Base-by-base conservation (phyloP, 2,329 filamentous ascomycete genomes). In the Fusarium neocosmosporiellum region DNA sequence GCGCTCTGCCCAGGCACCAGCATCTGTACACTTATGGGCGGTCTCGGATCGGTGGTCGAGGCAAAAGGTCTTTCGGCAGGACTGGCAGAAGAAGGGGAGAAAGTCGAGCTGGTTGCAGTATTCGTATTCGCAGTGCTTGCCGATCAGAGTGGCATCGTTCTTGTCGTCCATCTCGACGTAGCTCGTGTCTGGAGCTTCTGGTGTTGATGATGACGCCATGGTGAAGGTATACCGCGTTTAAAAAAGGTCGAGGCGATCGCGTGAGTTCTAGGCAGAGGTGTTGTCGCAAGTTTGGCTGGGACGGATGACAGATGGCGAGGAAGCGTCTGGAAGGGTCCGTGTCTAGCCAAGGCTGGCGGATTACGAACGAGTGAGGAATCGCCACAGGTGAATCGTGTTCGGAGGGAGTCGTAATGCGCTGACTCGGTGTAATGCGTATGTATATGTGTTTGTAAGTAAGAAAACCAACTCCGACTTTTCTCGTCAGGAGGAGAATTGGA, bases 91-190 rank as follows among this genome's bases (percentile, higher is more conserved):
- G 83, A 98, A 98, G 5, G 96, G 96, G 6, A 99, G 90, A 82
- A 99, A 98, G 84, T 98, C 96, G 69, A 98, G 93, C 80, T 96
- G 93, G 81, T 95, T 93, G 87, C 96, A 99, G 87, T 94, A 97
- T 73, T 92, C 87, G 83, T 93, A 92, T 82, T 98, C 91, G 88
- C 96, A 99, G 86, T 98, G 95, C 70, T 90, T 90, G 82, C 96
- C 96, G 76, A 98, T 92, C 27, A 95, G 89, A 77, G 94, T 92
- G 55, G 95, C 92, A 83, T 98, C 95, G 80, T 88, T 80, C 67
- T 83, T 88, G 78, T 90, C 88, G 78, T 92, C 87, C 92, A 95
- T 95, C 70, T 88, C 88, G 81, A 91, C 88, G 85, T 91, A 94
- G 80, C 86, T 92, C 55, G 86, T 87, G 72, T 86, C 84, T 62